phyloP scores from a whole-genome alignment of 306 rosid genomes.

The Cicer judaicum region DNA sequence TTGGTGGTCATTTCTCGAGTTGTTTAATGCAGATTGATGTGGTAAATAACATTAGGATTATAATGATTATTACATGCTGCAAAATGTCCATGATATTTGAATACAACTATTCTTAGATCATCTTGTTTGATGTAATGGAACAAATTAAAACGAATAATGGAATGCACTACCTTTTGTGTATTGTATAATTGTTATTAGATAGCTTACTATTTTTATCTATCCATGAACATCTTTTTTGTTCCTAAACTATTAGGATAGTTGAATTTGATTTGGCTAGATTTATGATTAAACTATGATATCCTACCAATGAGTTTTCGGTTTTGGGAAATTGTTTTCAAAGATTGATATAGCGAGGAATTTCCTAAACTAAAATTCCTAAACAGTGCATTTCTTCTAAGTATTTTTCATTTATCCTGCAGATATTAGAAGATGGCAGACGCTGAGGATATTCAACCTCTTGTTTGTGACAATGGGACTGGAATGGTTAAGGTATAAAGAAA shows the following conservation, averaged over 20 bases:
- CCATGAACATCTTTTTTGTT: background rate
- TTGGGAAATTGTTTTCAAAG: background rate
- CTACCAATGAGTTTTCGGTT: background rate
- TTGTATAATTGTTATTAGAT: background rate
- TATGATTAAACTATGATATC: constrained; percentile 10
- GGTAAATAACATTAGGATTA: background rate
- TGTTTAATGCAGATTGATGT: constrained; percentile 2
- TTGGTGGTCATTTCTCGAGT: background rate
- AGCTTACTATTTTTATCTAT: background rate
- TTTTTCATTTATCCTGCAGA: constrained; percentile 43
- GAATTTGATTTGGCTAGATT: constrained; percentile 24
- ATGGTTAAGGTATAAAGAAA: constrained; percentile 84
- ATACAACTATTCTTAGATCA: background rate
- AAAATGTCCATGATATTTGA: background rate
- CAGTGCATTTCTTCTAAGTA: constrained; percentile 24
- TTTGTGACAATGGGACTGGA: constrained; percentile 99
- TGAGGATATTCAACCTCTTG: constrained; percentile 99
- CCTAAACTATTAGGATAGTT: background rate
- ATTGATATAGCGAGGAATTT: background rate
- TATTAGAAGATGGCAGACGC: constrained; percentile 84
- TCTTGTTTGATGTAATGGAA: constrained; percentile 17
- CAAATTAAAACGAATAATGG: background rate
- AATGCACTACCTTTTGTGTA: background rate
- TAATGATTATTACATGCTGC: background rate
- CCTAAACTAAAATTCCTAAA: no score